Evolutionary conservation across 352 stramenopile genomes (phyloP).

Genomic region (Pythium aquatile): DNA sequence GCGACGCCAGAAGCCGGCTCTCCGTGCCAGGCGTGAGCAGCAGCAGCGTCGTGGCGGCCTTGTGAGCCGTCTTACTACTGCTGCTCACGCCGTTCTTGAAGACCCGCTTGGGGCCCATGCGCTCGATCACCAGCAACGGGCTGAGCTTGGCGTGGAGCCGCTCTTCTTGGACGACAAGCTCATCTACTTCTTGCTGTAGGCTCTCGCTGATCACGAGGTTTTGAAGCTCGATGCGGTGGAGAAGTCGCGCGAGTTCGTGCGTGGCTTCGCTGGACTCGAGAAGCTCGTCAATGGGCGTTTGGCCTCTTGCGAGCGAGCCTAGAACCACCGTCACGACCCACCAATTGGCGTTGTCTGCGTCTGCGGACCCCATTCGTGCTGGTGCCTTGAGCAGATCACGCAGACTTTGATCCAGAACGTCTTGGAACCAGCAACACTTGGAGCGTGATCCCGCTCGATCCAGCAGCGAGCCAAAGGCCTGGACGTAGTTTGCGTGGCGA

Average conservation of each 20-base stretch:
- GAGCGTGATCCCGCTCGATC: conserved; percentile 35
- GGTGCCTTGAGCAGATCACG: conserved; percentile 14
- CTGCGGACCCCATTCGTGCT: not conserved
- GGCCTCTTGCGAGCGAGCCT: conserved; percentile 26
- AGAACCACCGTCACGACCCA: conserved; percentile 13
- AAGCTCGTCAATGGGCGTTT: conserved; percentile 37
- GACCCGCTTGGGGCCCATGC: conserved; percentile 12
- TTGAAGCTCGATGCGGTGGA: conserved; percentile 30
- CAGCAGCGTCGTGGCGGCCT: conserved; percentile 21
- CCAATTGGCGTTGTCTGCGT: not conserved
- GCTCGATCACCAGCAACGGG: conserved; percentile 23
- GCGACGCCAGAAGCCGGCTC: conserved; percentile 16
- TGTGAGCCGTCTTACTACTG: conserved; percentile 15
- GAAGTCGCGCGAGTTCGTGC: conserved; percentile 22
- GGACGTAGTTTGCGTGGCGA: conserved; percentile 45
- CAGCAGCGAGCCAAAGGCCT: conserved; percentile 28
- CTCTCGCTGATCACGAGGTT: conserved; percentile 24
- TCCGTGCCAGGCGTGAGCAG: conserved; percentile 26
- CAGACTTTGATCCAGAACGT: conserved; percentile 34
- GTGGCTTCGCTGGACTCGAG: conserved; percentile 33
- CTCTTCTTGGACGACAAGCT: conserved; percentile 18
- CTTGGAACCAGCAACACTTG: conserved; percentile 52
- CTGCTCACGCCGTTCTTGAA: conserved; percentile 22
- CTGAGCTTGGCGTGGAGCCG: conserved; percentile 23
- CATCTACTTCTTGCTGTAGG: conserved; percentile 34